phyloP scores from a whole-genome alignment of 148 eudicot genomes.

The Salicornia ramosissima region DNA sequence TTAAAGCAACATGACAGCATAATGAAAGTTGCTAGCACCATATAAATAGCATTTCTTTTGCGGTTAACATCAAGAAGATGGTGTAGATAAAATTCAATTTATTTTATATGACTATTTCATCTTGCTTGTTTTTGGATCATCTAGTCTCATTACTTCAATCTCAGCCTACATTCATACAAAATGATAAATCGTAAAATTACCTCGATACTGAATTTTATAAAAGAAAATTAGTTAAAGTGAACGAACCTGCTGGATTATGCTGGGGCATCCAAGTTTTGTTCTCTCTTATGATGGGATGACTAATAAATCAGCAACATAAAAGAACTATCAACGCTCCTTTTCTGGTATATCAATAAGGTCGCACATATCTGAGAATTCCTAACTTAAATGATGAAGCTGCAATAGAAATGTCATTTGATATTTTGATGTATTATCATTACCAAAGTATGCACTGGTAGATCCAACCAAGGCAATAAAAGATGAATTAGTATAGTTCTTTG shows the following conservation, averaged over 20 bases:
- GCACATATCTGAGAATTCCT: conserved; percentile 75
- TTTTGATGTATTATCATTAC: neutral
- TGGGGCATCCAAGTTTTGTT: conserved; percentile 55
- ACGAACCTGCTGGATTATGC: conserved; percentile 75
- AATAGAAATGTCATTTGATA: conserved; percentile 15
- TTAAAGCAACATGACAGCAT: too few species aligned
- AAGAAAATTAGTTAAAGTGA: conserved; percentile 5
- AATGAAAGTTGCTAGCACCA: too few species aligned
- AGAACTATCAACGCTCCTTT: conserved; percentile 55
- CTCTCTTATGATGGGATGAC: conserved; percentile 44
- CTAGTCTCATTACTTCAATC: conserved; percentile 82
- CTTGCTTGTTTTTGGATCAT: conserved; percentile 82
- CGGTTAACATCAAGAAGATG: too few species aligned
- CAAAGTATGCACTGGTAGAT: neutral
- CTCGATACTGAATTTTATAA: too few species aligned
- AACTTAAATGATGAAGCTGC: conserved; percentile 83
- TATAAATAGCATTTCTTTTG: too few species aligned
- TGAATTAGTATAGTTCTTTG: neutral
- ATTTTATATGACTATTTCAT: too few species aligned
- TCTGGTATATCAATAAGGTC: conserved; percentile 79
- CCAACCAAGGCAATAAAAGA: neutral
- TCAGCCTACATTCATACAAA: conserved; percentile 65
- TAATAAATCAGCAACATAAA: conserved; percentile 44
- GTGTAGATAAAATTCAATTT: too few species aligned
- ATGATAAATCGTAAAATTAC: neutral